Evolutionary conservation across 257 asterid genomes (phyloP).

Genomic region (Penstemon barbatus): DNA sequence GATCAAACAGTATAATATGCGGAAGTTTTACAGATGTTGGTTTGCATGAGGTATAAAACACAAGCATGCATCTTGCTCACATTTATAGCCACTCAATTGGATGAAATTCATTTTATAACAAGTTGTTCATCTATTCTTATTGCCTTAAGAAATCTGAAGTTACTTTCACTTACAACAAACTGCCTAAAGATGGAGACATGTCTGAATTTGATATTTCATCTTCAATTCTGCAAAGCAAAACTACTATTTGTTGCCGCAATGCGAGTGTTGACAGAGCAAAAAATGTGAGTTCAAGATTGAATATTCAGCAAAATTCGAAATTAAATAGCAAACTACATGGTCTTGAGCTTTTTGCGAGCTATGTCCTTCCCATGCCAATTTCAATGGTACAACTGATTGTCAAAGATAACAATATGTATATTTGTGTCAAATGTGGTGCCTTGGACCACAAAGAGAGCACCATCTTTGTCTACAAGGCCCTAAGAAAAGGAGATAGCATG

Average conservation of each 20-base stretch:
- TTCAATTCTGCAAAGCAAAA: slow-evolving; percentile 38
- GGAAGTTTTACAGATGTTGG: slow-evolving; percentile 37
- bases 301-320: slow-evolving; percentile 28
- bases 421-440: slow-evolving; percentile 69
- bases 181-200: slow-evolving; percentile 30
- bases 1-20: slow-evolving; percentile 32
- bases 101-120: slow-evolving; percentile 23
- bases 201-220: slow-evolving; percentile 39
- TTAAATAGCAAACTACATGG: slow-evolving; percentile 37
- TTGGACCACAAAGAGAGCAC: slow-evolving; percentile 44
- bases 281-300: slow-evolving; percentile 38
- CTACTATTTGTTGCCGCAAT: slow-evolving; percentile 28
- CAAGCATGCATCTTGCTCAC: slow-evolving; percentile 20
- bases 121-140: slow-evolving; percentile 26
- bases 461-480: slow-evolving; percentile 66
- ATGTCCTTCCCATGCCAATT: slow-evolving; percentile 72
- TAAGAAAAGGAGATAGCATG: slow-evolving; percentile 45
- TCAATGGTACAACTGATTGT: slow-evolving; percentile 61
- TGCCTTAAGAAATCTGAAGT: slow-evolving; percentile 37
- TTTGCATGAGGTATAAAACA: slow-evolving; percentile 35
- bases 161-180: slow-evolving; percentile 21
- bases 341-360: slow-evolving; percentile 55
- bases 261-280: slow-evolving; percentile 35
- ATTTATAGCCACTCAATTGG: slow-evolving; percentile 21
- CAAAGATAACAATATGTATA: slow-evolving; percentile 52